phyloP scores from a whole-genome alignment of 768 basidiomycete genomes.

The Leccinum sublutescens region DNA sequence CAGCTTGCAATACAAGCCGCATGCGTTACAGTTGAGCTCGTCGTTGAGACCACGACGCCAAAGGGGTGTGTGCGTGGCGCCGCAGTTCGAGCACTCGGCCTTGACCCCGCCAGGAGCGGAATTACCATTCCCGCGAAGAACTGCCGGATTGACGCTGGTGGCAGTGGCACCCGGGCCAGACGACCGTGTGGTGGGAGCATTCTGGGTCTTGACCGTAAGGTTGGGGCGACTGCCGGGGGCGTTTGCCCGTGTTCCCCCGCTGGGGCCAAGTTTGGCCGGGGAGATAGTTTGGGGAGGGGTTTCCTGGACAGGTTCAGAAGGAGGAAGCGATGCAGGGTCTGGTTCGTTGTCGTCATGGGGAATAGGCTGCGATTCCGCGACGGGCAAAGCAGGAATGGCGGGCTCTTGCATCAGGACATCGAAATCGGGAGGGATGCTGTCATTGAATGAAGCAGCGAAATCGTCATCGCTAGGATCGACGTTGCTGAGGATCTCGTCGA shows the following conservation, averaged over 20 bases:
- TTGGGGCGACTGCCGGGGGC: constrained; percentile 49
- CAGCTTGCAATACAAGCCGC: constrained; percentile 84
- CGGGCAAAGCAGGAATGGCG: constrained; percentile 10
- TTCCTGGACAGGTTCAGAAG: constrained; percentile 41
- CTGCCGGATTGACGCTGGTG: constrained; percentile 15
- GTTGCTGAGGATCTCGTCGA: constrained; percentile 70
- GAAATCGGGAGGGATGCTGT: constrained; percentile 12
- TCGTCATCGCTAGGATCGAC: constrained; percentile 27
- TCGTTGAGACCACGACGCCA: constrained; percentile 87
- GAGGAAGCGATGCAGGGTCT: constrained; percentile 21
- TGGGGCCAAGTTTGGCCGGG: constrained; percentile 56
- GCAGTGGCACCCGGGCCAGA: constrained; percentile 66
- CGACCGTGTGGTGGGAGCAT: constrained; percentile 42
- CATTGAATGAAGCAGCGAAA: neutral
- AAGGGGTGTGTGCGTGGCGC: constrained; percentile 84
- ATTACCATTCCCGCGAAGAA: too few relatives aligned
- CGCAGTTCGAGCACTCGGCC: constrained; percentile 41
- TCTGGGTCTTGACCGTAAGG: constrained; percentile 2
- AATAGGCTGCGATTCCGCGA: constrained; percentile 13
- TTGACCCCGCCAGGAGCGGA: too few relatives aligned
- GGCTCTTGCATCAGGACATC: constrained; percentile 32
- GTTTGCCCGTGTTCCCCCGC: constrained; percentile 48
- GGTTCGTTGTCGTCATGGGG: constrained; percentile 8
- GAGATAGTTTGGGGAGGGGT: constrained; percentile 50
- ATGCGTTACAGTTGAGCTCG: constrained; percentile 87